Conservation (phyloP, 371 early-diverging fungal genomes). For the Mortierella sp. region DNA sequence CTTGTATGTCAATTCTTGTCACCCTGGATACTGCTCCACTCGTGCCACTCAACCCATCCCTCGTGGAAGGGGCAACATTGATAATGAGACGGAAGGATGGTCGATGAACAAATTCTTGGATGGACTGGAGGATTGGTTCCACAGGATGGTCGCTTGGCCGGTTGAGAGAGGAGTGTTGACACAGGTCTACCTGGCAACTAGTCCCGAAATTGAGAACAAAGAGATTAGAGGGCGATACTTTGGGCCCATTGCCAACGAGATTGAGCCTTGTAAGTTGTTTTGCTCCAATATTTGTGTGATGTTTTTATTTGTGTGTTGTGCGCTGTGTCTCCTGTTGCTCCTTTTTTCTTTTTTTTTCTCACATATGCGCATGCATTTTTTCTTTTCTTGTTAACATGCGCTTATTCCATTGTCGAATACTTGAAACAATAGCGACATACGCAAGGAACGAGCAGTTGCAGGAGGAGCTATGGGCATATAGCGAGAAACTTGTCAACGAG, state of each 20-base stretch:
- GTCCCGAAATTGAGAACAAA: constrained; percentile 70
- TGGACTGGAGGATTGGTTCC: neutral
- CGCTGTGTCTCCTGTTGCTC: neutral
- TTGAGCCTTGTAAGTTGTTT: constrained; percentile 42
- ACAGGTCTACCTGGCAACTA: constrained; percentile 72
- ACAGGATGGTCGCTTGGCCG: constrained; percentile 35
- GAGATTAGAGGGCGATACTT: constrained; percentile 69
- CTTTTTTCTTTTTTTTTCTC: neutral
- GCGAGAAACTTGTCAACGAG: neutral
- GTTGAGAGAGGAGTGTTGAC: constrained; percentile 70
- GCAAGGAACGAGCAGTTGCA: neutral
- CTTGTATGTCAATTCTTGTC: constrained; percentile 65
- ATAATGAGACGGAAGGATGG: neutral
- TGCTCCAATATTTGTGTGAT: neutral
- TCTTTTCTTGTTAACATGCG: neutral
- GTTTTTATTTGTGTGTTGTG: too few relatives aligned
- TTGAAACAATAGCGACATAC: neutral
- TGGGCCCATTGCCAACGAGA: constrained; percentile 38
- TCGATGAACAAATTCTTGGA: neutral
- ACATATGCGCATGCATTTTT: neutral
- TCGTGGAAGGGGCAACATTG: too few relatives aligned
- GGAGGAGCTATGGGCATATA: neutral
- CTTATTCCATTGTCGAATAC: neutral
- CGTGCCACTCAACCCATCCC: neutral
- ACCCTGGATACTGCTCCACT: constrained; percentile 48